Conservation (phyloP, 225 moss, liverwort and hornwort genomes). For the Neckera pumila region DNA sequence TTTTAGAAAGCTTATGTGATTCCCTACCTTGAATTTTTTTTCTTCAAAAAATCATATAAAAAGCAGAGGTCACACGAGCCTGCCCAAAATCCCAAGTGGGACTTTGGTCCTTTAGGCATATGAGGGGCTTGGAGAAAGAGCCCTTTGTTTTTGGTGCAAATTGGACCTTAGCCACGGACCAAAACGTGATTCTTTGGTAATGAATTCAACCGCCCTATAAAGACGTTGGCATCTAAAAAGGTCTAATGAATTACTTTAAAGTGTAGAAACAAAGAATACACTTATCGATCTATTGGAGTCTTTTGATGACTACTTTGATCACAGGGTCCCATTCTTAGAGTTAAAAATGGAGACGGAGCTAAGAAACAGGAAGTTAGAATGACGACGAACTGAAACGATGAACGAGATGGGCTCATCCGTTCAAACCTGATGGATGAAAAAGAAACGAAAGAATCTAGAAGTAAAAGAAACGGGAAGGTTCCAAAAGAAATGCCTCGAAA, state of each 20-base stretch:
- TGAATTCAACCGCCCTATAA: background rate
- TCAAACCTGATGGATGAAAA: background rate
- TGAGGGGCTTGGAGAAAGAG: fast-evolving
- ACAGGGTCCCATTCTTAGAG: too few species aligned
- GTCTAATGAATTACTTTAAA: background rate
- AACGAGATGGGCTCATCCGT: too few species aligned
- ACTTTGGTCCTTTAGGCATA: too few species aligned
- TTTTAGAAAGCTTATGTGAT: too few species aligned
- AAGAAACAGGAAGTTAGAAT: background rate
- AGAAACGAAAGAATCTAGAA: background rate
- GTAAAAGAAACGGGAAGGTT: background rate
- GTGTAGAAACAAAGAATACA: background rate
- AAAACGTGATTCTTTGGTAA: background rate
- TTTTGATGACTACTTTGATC: background rate
- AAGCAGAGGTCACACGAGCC: too few species aligned
- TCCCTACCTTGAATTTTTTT: too few species aligned
- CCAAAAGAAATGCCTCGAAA: background rate
- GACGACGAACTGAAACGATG: background rate
- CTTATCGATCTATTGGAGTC: too few species aligned
- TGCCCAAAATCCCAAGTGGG: too few species aligned
- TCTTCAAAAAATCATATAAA: too few species aligned
- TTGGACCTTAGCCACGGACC: fast-evolving
- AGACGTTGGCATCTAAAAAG: fast-evolving
- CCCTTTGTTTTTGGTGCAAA: background rate
- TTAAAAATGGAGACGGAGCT: background rate